Conservation (phyloP, 441 rosid genomes). For the Kokia cookei region DNA sequence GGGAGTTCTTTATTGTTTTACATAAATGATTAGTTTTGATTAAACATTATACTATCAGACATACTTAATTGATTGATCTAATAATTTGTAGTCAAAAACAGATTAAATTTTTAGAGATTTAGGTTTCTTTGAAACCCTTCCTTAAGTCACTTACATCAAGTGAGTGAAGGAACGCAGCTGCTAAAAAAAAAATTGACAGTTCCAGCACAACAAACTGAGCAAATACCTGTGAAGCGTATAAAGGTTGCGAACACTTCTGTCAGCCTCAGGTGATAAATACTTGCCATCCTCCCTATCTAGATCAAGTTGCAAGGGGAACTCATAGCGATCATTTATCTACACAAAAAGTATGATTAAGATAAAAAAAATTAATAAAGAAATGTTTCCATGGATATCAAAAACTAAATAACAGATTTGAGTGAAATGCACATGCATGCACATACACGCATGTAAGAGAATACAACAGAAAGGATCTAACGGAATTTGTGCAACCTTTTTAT, state of each 20-base stretch:
- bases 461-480: background rate
- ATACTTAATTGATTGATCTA: background rate
- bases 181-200: background rate
- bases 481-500: background rate
- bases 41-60: background rate
- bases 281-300: conserved; percentile 66
- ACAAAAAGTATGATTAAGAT: conserved; percentile 15
- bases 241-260: conserved; percentile 58
- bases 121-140: background rate
- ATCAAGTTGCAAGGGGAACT: conserved; percentile 69
- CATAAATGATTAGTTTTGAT: background rate
- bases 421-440: background rate
- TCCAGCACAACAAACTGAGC: conserved; percentile 7
- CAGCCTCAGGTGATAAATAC: conserved; percentile 66
- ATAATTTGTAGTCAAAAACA: background rate
- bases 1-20: background rate
- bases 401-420: background rate
- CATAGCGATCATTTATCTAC: conserved; percentile 73
- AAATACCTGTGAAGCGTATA: conserved; percentile 66
- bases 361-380: background rate
- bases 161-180: background rate
- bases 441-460: background rate
- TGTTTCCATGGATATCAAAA: background rate
- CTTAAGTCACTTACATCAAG: background rate
- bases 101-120: background rate